phyloP scores from a whole-genome alignment of 2,329 filamentous ascomycete species.

The Aureobasidium mangrovei region DNA sequence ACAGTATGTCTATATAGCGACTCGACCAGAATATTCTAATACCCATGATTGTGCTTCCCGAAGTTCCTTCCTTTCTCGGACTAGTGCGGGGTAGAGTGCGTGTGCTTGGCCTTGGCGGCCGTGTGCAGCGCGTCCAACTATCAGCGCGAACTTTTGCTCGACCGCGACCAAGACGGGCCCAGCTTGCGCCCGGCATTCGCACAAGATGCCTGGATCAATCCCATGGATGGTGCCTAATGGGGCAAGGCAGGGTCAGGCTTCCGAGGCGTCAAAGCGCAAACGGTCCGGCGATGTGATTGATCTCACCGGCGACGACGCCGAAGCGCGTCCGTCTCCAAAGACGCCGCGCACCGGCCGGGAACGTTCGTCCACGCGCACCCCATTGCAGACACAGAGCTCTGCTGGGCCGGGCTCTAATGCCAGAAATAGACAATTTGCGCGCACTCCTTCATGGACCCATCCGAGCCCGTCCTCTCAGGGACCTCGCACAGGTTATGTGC shows the following conservation, averaged over 20 bases:
- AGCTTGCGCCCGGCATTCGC: not conserved
- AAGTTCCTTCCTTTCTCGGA: not conserved
- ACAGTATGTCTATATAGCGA: not conserved
- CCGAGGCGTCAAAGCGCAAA: slow-evolving; percentile 7
- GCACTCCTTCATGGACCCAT: slow-evolving; percentile 6
- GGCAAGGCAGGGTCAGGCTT: not conserved
- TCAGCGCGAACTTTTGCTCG: no score
- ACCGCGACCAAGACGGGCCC: not conserved
- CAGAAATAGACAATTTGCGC: not conserved
- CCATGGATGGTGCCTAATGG: slow-evolving; percentile 9
- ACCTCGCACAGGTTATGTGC: not conserved
- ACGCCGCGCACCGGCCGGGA: not conserved
- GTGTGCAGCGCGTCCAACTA: no score
- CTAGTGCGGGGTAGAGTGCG: not conserved
- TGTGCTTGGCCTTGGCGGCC: not conserved
- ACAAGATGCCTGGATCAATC: slow-evolving; percentile 6
- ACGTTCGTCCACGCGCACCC: not conserved
- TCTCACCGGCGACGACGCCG: slow-evolving; percentile 1
- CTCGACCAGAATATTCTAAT: slow-evolving; percentile 4
- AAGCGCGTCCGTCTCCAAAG: slow-evolving; percentile 2
- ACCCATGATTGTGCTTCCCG: not conserved
- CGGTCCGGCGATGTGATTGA: slow-evolving; percentile 8
- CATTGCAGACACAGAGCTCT: slow-evolving; percentile 3
- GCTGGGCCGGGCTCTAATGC: not conserved
- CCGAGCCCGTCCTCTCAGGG: not conserved